Evolutionary conservation across 2,329 filamentous ascomycete species (phyloP).

Genomic region (Aureobasidium mangrovei): DNA sequence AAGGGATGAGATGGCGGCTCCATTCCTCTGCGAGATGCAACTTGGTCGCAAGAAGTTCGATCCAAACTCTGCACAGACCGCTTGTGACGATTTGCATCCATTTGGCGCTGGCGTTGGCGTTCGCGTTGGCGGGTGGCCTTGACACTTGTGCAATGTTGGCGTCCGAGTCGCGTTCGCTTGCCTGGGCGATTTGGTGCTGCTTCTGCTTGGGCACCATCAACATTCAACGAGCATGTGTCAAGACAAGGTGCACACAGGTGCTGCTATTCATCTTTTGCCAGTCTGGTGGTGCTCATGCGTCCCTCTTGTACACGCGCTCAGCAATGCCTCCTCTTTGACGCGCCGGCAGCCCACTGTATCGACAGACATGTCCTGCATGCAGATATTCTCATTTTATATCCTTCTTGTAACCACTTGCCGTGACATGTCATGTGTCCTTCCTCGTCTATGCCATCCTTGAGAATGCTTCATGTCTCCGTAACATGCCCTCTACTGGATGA

Average conservation of each 20-base stretch:
- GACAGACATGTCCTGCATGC: not conserved
- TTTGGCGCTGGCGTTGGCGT: not conserved
- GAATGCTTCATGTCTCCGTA: not conserved
- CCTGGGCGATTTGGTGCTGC: too few species aligned
- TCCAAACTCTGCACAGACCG: not conserved
- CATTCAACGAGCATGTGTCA: too few species aligned
- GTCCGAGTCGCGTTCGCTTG: too few species aligned
- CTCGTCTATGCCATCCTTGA: not conserved
- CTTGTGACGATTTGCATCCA: not conserved
- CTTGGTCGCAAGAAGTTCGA: not conserved
- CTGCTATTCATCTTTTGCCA: not conserved
- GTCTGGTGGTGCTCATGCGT: too few species aligned
- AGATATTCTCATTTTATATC: too few species aligned
- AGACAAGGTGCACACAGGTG: not conserved
- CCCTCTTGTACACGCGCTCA: too few species aligned
- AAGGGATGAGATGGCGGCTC: not conserved
- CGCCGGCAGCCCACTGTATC: not conserved
- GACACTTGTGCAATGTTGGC: not conserved
- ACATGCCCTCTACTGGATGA: conserved; percentile 33
- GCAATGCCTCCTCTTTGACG: too few species aligned
- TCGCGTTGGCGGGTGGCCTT: not conserved
- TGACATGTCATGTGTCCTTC: not conserved
- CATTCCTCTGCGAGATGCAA: not conserved
- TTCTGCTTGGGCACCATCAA: too few species aligned
- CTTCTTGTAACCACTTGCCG: too few species aligned